Evolutionary conservation across 306 rosid species (phyloP), one percentile per base, ranked within the genome.

Genomic region (Vicia villosa): DNA sequence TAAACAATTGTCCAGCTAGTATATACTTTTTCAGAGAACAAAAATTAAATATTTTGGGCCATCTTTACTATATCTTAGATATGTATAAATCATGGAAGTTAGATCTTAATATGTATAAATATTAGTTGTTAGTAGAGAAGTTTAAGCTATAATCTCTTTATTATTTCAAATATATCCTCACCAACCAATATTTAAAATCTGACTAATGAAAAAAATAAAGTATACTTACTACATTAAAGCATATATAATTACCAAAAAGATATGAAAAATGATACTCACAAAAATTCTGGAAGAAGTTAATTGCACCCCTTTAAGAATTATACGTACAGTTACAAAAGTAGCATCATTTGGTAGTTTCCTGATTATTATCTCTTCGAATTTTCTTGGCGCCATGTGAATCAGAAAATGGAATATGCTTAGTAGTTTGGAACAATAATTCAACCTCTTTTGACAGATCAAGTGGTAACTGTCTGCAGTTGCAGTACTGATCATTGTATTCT

Each of bases 371-470:
- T 66, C 47, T 77, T 66, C 87, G 83, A 77, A 75, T 70, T 74
- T 81, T 84, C 82, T 86, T 84, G 74, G 37, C 14, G 41, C 17
- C 49, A 17, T 46, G 54, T 52, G 75, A 77, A 49, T 60, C 59
- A 38, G 70, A 36, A 56, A 80, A 42, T 36, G 28, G 62, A 61
- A 50, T 3, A 37, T 37, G 70, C 21, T 63, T 55, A 28, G 73
- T 55, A 28, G 73, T 12, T 56, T 63, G 70, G 41, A 86, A 84
- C 60, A 86, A 65, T 17, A 81, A 80, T 21, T 83, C 78, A 65
- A 84, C 62, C 19, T 83, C 78, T 37, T 79, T 72, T 1, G 87
- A 74, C 12, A 81, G 47, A 54, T 76, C 84, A 24, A 81, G 75
- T 16, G 72, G 82, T 68, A 52, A 11, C 6, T 69, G 41, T 66